A percentile compares a stretch with the other conserved stretches of the same genome.
Evolutionary conservation across 768 basidiomycete species (phyloP).

Genomic region (Termitomyces heimii): DNA sequence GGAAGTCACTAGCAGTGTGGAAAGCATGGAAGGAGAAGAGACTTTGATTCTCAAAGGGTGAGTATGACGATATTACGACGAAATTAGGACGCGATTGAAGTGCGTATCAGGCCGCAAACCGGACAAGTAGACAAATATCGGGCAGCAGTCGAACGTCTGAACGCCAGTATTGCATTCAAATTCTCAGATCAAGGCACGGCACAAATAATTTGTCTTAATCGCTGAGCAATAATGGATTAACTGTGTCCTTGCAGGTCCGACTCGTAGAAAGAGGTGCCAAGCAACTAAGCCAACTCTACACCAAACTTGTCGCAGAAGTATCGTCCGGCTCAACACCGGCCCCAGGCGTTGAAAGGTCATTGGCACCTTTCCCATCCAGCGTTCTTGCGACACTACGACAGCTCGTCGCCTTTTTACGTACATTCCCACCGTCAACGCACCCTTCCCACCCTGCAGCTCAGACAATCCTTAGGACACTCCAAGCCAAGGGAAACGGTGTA

Average conservation of each 20-base stretch:
- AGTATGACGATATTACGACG: conserved; percentile 12
- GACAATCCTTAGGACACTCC: conserved; percentile 56
- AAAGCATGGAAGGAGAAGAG: conserved; percentile 74
- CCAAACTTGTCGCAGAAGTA: conserved; percentile 83
- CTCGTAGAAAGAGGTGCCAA: conserved; percentile 80
- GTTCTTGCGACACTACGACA: conserved; percentile 51
- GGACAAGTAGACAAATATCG: conserved; percentile 61
- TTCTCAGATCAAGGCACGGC: conserved; percentile 47
- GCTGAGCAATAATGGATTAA: neutral
- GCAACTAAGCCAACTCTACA: conserved; percentile 76
- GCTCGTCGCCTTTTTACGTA: conserved; percentile 63
- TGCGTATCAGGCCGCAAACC: conserved; percentile 55
- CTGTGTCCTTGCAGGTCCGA: conserved; percentile 37
- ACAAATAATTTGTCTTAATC: conserved; percentile 38
- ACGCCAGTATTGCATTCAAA: conserved; percentile 76
- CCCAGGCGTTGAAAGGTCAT: conserved; percentile 50
- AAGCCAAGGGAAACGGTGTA: conserved; percentile 58
- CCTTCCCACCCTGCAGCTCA: conserved; percentile 76
- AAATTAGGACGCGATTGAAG: neutral
- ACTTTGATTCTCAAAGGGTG: conserved; percentile 75
- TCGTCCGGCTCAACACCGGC: conserved; percentile 70
- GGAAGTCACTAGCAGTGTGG: conserved; percentile 68
- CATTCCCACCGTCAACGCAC: conserved; percentile 74
- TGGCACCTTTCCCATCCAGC: conserved; percentile 48
- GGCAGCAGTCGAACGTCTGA: conserved; percentile 70